Conservation (phyloP, 371 early-diverging fungal species). For the Capillidium heterosporum region DNA sequence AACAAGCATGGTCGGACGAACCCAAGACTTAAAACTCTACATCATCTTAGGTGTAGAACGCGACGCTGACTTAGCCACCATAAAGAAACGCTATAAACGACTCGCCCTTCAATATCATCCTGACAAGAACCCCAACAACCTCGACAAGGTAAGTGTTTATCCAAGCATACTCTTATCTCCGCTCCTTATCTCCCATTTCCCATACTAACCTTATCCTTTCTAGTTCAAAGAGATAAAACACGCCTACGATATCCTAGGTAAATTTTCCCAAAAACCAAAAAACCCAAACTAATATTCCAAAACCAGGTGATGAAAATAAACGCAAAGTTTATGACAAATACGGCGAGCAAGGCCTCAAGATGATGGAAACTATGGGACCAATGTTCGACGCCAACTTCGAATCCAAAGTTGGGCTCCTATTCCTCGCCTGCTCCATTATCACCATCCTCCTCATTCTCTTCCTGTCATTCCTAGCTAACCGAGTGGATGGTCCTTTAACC, state of each 20-base stretch:
- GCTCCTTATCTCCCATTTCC: background rate
- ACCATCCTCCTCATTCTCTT: slow-evolving; percentile 52
- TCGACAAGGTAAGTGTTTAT: slow-evolving; percentile 20
- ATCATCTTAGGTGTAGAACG: slow-evolving; percentile 27
- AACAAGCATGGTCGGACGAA: too few relatives aligned
- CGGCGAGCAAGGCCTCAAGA: slow-evolving; percentile 68
- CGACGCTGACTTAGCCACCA: slow-evolving; percentile 32
- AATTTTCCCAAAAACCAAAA: background rate
- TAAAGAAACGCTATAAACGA: slow-evolving; percentile 36
- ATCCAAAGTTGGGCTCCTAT: slow-evolving; percentile 40
- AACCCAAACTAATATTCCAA: background rate
- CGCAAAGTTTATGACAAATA: slow-evolving; percentile 66
- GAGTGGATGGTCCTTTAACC: slow-evolving; percentile 41
- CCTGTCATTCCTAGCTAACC: slow-evolving; percentile 47
- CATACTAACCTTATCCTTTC: background rate
- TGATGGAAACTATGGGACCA: slow-evolving; percentile 51
- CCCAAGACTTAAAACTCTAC: slow-evolving; percentile 16
- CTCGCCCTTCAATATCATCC: slow-evolving; percentile 62
- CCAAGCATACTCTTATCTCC: background rate
- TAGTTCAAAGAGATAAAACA: slow-evolving; percentile 59
- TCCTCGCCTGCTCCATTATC: slow-evolving; percentile 28
- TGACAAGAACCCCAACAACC: slow-evolving; percentile 38
- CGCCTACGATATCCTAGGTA: slow-evolving; percentile 60
- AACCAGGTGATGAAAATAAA: slow-evolving; percentile 47
- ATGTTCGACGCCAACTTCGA: slow-evolving; percentile 61